Conservation (phyloP, 129 eudicot species). For the Dittrichia graveolens region DNA sequence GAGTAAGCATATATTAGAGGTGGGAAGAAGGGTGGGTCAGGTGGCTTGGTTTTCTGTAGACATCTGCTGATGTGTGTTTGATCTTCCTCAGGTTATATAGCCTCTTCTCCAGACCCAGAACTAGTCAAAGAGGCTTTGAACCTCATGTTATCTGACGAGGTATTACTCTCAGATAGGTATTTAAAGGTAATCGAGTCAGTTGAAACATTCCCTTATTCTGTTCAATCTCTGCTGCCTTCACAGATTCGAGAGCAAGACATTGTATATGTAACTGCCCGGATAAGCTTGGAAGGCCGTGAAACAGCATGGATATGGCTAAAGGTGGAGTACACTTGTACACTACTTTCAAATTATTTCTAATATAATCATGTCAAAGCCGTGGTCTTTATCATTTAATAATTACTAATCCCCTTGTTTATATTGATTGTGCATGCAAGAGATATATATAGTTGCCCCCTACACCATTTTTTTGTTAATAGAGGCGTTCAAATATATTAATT, state of each 20-base stretch:
- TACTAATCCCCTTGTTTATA: no score
- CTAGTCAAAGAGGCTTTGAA: conserved; percentile 43
- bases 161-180: conserved; percentile 9
- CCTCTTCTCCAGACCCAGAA: conserved; percentile 46
- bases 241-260: conserved; percentile 54
- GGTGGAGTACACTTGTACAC: conserved; percentile 27
- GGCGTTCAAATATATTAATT: no score
- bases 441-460: no score
- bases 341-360: not conserved
- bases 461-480: no score
- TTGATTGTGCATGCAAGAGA: no score
- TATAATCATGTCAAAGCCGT: not conserved
- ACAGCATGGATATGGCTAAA: conserved; percentile 53
- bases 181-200: not conserved
- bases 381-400: no score
- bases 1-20: conserved; percentile 36
- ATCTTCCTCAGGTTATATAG: conserved; percentile 38
- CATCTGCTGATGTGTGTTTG: conserved; percentile 10
- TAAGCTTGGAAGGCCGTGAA: conserved; percentile 52
- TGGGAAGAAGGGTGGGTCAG: conserved; percentile 7
- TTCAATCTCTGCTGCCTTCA: conserved; percentile 18
- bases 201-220: not conserved
- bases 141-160: conserved; percentile 51
- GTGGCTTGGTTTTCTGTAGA: conserved; percentile 1
- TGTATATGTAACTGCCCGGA: conserved; percentile 33